Evolutionary conservation across 1,139 yeast genomes (phyloP).

Genomic region (Yamadazyma atlantica): DNA sequence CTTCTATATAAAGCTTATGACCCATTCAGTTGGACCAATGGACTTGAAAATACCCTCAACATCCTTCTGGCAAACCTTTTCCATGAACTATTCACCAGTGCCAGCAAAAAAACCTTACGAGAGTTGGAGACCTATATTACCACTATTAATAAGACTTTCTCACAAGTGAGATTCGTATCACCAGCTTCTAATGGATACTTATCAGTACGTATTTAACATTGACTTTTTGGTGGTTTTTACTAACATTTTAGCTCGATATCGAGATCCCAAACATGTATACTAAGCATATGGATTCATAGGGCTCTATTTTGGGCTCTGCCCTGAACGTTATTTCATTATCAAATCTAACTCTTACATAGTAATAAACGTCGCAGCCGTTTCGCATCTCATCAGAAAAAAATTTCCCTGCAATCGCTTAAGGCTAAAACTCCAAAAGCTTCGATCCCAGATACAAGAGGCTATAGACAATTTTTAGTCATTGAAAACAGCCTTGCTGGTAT

Average conservation of each 20-base stretch:
- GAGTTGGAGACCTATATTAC: conserved; percentile 49
- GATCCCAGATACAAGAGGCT: too few species aligned
- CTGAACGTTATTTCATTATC: too few species aligned
- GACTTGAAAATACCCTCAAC: conserved; percentile 45
- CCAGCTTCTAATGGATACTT: conserved; percentile 61
- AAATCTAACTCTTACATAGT: too few species aligned
- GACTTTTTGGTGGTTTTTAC: too few species aligned
- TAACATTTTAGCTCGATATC: conserved; percentile 9
- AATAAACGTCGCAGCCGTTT: too few species aligned
- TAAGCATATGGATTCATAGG: neutral
- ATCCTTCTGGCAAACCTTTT: conserved; percentile 1
- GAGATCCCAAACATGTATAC: conserved; percentile 28
- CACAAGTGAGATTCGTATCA: conserved; percentile 43
- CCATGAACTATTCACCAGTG: neutral
- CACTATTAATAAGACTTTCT: conserved; percentile 32
- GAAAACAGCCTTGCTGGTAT: too few species aligned
- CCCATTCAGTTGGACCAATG: conserved; percentile 33
- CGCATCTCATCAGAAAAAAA: too few species aligned
- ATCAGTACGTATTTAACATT: conserved; percentile 55
- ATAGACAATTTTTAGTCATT: too few species aligned
- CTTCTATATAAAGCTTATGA: conserved; percentile 40
- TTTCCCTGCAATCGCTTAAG: too few species aligned
- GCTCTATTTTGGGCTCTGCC: too few species aligned
- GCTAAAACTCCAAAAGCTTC: too few species aligned
- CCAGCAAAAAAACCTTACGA: conserved; percentile 23